phyloP scores from a whole-genome alignment of 257 asterid genomes.

The Penstemon newberryi region DNA sequence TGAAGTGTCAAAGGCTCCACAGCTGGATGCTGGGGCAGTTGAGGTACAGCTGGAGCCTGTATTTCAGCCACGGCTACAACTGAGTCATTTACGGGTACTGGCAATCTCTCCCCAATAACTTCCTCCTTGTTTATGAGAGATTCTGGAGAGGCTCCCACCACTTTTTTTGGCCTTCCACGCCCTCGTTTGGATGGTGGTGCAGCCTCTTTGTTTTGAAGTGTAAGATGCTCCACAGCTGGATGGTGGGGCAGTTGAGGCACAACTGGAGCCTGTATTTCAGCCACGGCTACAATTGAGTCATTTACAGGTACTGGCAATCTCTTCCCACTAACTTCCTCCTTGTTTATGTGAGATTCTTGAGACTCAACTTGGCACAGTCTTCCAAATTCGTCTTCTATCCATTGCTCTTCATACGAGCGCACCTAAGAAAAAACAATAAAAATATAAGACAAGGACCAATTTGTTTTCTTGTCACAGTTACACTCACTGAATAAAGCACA shows the following conservation, averaged over 20 bases:
- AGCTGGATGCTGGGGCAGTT: constrained; percentile 45
- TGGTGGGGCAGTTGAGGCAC: constrained; percentile 58
- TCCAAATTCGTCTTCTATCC: constrained; percentile 98
- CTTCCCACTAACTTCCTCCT: constrained; percentile 57
- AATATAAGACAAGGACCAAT: constrained; percentile 19
- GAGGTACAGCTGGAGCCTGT: constrained; percentile 41
- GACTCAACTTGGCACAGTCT: constrained; percentile 82
- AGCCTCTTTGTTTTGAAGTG: constrained; percentile 44
- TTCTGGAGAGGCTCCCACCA: constrained; percentile 55
- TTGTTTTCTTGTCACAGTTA: neutral
- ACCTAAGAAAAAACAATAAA: constrained; percentile 55
- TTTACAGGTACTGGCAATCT: constrained; percentile 39
- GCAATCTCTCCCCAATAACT: constrained; percentile 42
- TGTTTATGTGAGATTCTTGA: constrained; percentile 64
- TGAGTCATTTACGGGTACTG: constrained; percentile 35
- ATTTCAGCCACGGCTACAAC: neutral
- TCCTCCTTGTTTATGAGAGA: constrained; percentile 63
- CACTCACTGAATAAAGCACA: constrained; percentile 17
- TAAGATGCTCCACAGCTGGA: constrained; percentile 38
- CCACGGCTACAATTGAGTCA: constrained; percentile 31
- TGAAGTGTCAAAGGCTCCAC: constrained; percentile 37
- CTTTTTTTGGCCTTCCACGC: constrained; percentile 96
- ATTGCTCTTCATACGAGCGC: constrained; percentile 96
- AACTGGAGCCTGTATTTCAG: constrained; percentile 48
- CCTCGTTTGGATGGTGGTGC: constrained; percentile 75